phyloP scores from a whole-genome alignment of 805 yeast species.

The Debaryomyces castellii region DNA sequence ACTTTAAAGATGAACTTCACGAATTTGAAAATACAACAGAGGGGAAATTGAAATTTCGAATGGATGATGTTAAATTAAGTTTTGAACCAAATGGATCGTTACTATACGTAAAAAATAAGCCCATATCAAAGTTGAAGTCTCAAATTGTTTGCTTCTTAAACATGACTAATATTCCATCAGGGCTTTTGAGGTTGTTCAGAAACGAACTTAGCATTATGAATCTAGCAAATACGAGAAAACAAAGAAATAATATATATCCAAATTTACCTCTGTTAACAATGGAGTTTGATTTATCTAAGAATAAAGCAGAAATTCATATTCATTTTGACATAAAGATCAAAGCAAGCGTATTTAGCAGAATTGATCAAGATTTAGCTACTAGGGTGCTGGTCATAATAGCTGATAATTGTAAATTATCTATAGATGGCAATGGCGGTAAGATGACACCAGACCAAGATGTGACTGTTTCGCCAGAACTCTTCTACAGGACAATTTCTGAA shows the following conservation, averaged over 20 bases:
- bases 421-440: not conserved
- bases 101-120: conserved; percentile 8
- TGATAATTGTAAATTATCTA: not conserved
- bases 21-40: conserved; percentile 3
- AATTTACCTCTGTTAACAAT: conserved; percentile 9
- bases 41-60: conserved; percentile 7
- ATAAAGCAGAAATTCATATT: conserved; percentile 11
- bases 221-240: conserved; percentile 7
- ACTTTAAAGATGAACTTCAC: not conserved
- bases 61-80: conserved; percentile 14
- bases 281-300: conserved; percentile 8
- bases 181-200: conserved; percentile 5
- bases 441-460: conserved; percentile 12
- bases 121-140: conserved; percentile 9
- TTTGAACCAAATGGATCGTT: conserved; percentile 7
- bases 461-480: conserved; percentile 30
- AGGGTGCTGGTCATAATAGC: conserved; percentile 1
- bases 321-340: conserved; percentile 13
- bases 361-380: conserved; percentile 16
- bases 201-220: conserved; percentile 15
- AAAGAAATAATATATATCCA: conserved; percentile 6
- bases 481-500: conserved; percentile 51
- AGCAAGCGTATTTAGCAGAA: conserved; percentile 16
- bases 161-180: conserved; percentile 1
- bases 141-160: conserved; percentile 13